A percentile compares a stretch with the other conserved stretches of the same genome.
Evolutionary conservation across 2,329 filamentous ascomycete genomes (phyloP).

Genomic region (Metarhizium robertsii): DNA sequence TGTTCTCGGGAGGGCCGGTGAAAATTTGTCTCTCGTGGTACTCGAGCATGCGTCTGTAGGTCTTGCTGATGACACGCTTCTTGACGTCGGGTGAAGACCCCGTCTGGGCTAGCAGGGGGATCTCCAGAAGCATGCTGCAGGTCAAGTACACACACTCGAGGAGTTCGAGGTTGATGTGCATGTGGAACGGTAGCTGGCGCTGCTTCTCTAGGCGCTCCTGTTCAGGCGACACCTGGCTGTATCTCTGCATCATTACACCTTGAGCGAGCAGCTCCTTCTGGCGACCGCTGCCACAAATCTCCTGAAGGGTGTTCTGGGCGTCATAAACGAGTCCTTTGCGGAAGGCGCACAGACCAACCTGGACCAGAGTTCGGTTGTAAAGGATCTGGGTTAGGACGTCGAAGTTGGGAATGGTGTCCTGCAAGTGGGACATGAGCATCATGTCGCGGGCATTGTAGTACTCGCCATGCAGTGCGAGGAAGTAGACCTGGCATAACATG

Average conservation of each 20-base stretch:
- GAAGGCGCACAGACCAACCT: conserved; percentile 97
- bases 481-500: conserved; percentile 98
- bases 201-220: conserved; percentile 96
- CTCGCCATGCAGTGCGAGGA: conserved; percentile 91
- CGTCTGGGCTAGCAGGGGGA: conserved; percentile 91
- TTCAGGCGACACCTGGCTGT: conserved; percentile 91
- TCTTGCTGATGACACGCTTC: conserved; percentile 98
- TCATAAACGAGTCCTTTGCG: conserved; percentile 94
- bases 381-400: conserved; percentile 96
- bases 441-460: conserved; percentile 98
- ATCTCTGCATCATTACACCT: conserved; percentile 96
- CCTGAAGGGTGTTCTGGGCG: conserved; percentile 92
- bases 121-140: conserved; percentile 98
- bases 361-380: conserved; percentile 95
- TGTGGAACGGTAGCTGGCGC: conserved; percentile 97
- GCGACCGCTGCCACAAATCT: conserved; percentile 93
- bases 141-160: conserved; percentile 98
- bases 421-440: conserved; percentile 99
- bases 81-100: conserved; percentile 94
- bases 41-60: conserved; percentile 96
- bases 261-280: conserved; percentile 98
- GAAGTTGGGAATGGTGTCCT: conserved; percentile 94
- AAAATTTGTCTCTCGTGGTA: conserved; percentile 99
- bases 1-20: conserved; percentile 96
- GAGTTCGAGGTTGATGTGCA: conserved; percentile 99